Base-by-base conservation (phyloP, 352 stramenopile genomes). In the Blastocystis hominis region DNA sequence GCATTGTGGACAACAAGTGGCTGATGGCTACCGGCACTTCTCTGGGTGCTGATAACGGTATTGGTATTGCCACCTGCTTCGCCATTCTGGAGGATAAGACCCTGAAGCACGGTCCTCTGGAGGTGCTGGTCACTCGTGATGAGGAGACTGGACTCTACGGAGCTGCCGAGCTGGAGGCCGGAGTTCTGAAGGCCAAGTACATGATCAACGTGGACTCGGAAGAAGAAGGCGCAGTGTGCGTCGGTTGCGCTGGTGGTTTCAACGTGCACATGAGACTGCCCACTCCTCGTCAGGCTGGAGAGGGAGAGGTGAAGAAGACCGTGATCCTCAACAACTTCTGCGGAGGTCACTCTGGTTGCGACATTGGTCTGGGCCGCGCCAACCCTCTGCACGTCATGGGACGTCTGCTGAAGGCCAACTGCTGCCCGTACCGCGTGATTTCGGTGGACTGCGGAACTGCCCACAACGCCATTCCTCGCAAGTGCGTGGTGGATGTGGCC, bases 191-290 rank as follows among this genome's bases (percentile, higher is more conserved):
- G 69, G 88, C 80, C 34, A 75, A 88, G 68, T 89, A 88, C 50
- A 89, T 91, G 89, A 81, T 91, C 15, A 91, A 91, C 76, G 77
- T 91, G 40, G 90, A 91, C 66, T 91, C 89, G 1, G 90, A 91
- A 38, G 86, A 91, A 69, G 90, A 88, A 78, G 88, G 88, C 77
- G 86, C 90, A 50, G 72, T 91, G 40, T 91, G 89, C 62, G 89
- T 91, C 13, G 90, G 90, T 62, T 91, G 90, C 75, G 90, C 90
- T 40, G 90, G 90, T 69, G 90, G 90, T 42, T 90, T 89, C 50
- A 89, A 90, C 56, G 78, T 89, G 4, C 86, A 68, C 9, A 70
- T 90, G 53, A 89, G 34, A 46, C 53, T 89, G 47, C 17, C 47
- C 24, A 80, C 84, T 59, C 50, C 64, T 42, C 55, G 88, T 69